Evolutionary conservation across 495 filamentous ascomycete species (phyloP).

Genomic region (Bombardia bombarda): DNA sequence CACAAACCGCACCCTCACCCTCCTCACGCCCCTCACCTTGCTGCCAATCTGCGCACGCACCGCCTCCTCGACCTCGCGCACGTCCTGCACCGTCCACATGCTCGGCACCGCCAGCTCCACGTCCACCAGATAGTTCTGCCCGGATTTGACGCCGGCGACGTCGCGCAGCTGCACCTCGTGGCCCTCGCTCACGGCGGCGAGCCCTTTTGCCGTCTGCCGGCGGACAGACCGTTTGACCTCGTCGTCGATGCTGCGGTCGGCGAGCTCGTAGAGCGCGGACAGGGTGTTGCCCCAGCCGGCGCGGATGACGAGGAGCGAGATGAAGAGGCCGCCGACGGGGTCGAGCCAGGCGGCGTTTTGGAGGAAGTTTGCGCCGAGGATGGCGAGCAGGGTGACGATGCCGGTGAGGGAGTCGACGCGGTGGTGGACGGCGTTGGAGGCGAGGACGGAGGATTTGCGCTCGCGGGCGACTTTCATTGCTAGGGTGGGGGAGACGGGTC

Average conservation of each 20-base stretch:
- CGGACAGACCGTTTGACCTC: slow-evolving; percentile 68
- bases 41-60: slow-evolving; percentile 61
- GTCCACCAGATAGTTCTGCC: slow-evolving; percentile 91
- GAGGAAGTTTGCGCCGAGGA: slow-evolving; percentile 82
- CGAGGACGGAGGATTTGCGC: slow-evolving; percentile 91
- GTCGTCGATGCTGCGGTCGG: slow-evolving; percentile 78
- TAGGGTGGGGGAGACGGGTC: slow-evolving; percentile 22
- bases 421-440: slow-evolving; percentile 93
- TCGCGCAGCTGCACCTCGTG: slow-evolving; percentile 54
- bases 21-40: slow-evolving; percentile 72
- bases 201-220: slow-evolving; percentile 50
- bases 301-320: slow-evolving; percentile 85
- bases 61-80: slow-evolving; percentile 58
- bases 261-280: slow-evolving; percentile 74
- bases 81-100: slow-evolving; percentile 60
- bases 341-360: slow-evolving; percentile 83
- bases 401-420: slow-evolving; percentile 91
- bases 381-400: slow-evolving; percentile 81
- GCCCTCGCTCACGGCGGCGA: slow-evolving; percentile 39
- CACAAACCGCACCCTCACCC: slow-evolving; percentile 75
- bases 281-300: slow-evolving; percentile 84
- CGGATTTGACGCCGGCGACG: slow-evolving; percentile 82
- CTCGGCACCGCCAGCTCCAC: slow-evolving; percentile 72
- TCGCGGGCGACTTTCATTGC: slow-evolving; percentile 95
- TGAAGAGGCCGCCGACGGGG: slow-evolving; percentile 85